Conservation (phyloP, 1,284 basidiomycete species). For the Bondarzewia mesenterica region DNA sequence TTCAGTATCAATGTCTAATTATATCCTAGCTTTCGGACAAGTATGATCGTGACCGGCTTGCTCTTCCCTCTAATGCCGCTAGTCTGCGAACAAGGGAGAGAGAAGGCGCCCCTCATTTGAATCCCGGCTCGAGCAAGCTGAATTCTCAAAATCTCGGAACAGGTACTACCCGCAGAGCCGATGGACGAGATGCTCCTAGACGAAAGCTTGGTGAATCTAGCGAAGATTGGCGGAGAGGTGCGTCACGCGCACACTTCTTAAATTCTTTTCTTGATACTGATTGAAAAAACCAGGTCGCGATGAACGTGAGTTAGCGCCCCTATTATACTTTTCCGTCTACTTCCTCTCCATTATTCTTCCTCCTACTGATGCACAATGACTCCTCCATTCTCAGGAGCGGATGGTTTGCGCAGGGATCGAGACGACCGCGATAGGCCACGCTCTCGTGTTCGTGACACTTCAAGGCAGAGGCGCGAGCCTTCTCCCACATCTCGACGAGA, state of each 20-base stretch:
- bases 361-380: constrained; percentile 3
- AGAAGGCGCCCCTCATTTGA: constrained; percentile 57
- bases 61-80: constrained; percentile 34
- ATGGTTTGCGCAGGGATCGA: constrained; percentile 45
- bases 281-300: constrained; percentile 33
- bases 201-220: constrained; percentile 64
- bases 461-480: constrained; percentile 46
- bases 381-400: constrained; percentile 29
- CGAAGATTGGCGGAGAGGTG: constrained; percentile 79
- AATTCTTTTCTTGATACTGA: background rate
- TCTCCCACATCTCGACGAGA: constrained; percentile 38
- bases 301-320: constrained; percentile 41
- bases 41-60: constrained; percentile 74
- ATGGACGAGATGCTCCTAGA: constrained; percentile 50
- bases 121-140: constrained; percentile 31
- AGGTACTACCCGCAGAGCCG: constrained; percentile 39
- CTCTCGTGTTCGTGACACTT: constrained; percentile 53
- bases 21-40: constrained; percentile 65
- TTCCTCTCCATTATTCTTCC: background rate
- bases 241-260: constrained; percentile 14
- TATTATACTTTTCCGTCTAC: background rate
- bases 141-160: constrained; percentile 30
- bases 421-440: constrained; percentile 52
- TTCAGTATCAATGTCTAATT: constrained; percentile 8
- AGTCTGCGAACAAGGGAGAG: constrained; percentile 56